phyloP scores from a whole-genome alignment of 148 eudicot genomes.

The Nepenthes mirabilis region DNA sequence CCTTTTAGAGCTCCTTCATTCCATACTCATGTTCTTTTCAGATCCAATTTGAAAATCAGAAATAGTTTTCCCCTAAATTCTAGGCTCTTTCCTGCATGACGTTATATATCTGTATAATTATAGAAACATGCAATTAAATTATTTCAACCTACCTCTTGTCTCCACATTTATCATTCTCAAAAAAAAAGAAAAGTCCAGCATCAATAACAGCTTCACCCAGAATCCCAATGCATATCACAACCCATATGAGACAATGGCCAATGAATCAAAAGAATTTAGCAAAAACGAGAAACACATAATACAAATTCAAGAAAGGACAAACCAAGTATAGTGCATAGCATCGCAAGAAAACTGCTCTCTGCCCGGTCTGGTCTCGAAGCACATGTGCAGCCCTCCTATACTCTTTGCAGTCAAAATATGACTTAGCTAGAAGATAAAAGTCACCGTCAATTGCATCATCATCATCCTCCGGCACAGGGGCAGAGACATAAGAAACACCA shows the following conservation, averaged over 20 bases:
- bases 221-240: neutral
- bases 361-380: slow-evolving; percentile 69
- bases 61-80: too few species aligned
- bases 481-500: slow-evolving; percentile 49
- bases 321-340: slow-evolving; percentile 92
- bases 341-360: slow-evolving; percentile 85
- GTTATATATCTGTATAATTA: too few species aligned
- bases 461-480: slow-evolving; percentile 54
- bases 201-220: neutral
- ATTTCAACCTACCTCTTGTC: too few species aligned
- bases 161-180: too few species aligned
- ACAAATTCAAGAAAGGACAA: slow-evolving; percentile 15
- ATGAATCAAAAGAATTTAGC: neutral
- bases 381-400: slow-evolving; percentile 88
- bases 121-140: too few species aligned
- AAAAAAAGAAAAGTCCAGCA: too few species aligned
- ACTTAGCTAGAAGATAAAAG: slow-evolving; percentile 72
- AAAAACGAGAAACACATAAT: neutral
- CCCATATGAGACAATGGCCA: neutral
- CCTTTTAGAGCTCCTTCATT: too few species aligned
- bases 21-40: too few species aligned
- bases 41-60: too few species aligned
- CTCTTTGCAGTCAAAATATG: slow-evolving; percentile 90
- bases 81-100: too few species aligned
- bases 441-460: slow-evolving; percentile 59